phyloP scores from a whole-genome alignment of 257 asterid species.

The Nicotiana undulata region DNA sequence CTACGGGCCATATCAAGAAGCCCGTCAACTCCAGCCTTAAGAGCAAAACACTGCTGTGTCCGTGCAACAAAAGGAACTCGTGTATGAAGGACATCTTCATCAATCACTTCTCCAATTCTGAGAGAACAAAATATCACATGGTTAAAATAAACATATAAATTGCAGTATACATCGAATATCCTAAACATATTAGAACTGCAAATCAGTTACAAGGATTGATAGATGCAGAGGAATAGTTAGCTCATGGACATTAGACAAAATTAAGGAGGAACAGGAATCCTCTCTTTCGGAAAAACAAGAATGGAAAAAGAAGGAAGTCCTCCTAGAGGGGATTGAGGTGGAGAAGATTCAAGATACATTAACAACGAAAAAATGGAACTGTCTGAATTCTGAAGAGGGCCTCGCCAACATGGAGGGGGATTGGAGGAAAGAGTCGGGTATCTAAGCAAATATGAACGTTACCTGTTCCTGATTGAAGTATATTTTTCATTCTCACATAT shows the following conservation, averaged over 20 bases:
- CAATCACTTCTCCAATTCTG: slow-evolving; percentile 93
- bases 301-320: background rate
- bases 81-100: slow-evolving; percentile 90
- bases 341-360: background rate
- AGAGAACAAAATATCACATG: background rate
- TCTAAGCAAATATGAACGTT: slow-evolving; percentile 3
- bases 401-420: background rate
- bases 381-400: background rate
- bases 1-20: slow-evolving; percentile 87
- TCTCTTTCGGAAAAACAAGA: background rate
- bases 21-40: slow-evolving; percentile 95
- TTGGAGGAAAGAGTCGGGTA: background rate
- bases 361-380: background rate
- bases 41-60: slow-evolving; percentile 97
- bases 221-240: background rate
- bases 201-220: background rate
- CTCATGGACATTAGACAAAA: background rate
- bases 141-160: background rate
- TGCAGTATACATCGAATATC: background rate
- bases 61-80: slow-evolving; percentile 94
- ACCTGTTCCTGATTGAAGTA: slow-evolving; percentile 74
- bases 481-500: slow-evolving; percentile 82
- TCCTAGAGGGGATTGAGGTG: slow-evolving; percentile 1
- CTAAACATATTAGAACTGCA: background rate
- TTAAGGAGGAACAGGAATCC: background rate